phyloP scores from a whole-genome alignment of 371 early-diverging fungal species.

The Apophysomyces ossiformis region DNA sequence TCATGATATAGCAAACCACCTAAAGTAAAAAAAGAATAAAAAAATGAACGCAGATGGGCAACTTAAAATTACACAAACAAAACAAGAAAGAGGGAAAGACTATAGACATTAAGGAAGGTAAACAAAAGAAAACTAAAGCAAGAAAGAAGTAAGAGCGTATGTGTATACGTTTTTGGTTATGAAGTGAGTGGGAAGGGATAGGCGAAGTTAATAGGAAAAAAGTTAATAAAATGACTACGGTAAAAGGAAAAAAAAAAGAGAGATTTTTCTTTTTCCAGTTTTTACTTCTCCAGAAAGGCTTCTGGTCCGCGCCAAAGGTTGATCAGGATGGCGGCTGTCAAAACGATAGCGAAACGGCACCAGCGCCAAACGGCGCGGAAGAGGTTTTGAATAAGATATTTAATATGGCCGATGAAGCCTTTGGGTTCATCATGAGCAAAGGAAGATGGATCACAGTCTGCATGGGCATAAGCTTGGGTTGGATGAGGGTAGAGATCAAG shows the following conservation, averaged over 20 bases:
- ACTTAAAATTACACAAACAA: slow-evolving; percentile 5
- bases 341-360: slow-evolving; percentile 59
- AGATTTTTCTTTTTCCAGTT: slow-evolving; percentile 7
- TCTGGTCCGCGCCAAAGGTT: slow-evolving; percentile 66
- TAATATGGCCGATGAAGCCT: slow-evolving; percentile 15
- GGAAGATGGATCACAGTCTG: not conserved
- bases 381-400: slow-evolving; percentile 29
- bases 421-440: slow-evolving; percentile 1
- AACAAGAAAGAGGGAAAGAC: no score
- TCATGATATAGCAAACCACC: slow-evolving; percentile 7
- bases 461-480: not conserved
- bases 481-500: slow-evolving; percentile 17
- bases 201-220: not conserved
- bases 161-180: not conserved
- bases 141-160: not conserved
- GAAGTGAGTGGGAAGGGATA: slow-evolving; percentile 3
- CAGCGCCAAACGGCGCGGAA: slow-evolving; percentile 50
- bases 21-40: slow-evolving; percentile 3
- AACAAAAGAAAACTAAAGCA: not conserved
- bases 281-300: slow-evolving; percentile 33
- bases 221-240: no score
- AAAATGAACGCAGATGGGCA: slow-evolving; percentile 11
- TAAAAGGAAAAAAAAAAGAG: not conserved
- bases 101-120: slow-evolving; percentile 8
- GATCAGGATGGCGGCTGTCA: slow-evolving; percentile 56